Evolutionary conservation across 1,284 basidiomycete species (phyloP), one percentile per base, ranked within the genome.

Genomic region (Ceratobasidium sp.): DNA sequence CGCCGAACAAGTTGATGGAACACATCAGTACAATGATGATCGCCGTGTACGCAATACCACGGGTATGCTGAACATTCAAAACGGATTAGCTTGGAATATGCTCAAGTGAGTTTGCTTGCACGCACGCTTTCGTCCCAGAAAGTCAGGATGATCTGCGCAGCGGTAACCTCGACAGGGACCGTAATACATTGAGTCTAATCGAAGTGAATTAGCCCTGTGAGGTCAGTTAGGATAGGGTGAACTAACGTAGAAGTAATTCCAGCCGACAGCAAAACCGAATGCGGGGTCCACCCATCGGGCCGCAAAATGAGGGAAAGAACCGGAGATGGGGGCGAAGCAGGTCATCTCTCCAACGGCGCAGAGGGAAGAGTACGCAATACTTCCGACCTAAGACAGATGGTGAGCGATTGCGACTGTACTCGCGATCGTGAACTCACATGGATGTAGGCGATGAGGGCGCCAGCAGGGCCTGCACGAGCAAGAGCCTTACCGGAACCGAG

Each of bases 221-320:
- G n/a, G 16, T 56, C 54, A 3, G 42, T 16, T 16, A 3, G 21
- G 21, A 50, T 6, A 6, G 14, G 21, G 14, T 21, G 21, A 7
- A 30, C 53, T 68, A 27, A 67, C 69, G 74, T 83, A 82, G 70
- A 80, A 81, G 73, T 82, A 82, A 68, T 81, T 82, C 72, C 67
- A 75, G 72, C 78, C 77, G 21, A 78, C 80, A 3, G 88, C 87
- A 74, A 90, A 90, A 44, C 89, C 89, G 59, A 88, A 79, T 2
- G 89, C 85, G 54, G 89, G 89, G 75, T 91, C 89, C 25, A 89
- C 83, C 86, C 87, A 89, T 67, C 87, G 83, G 46, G 85, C 82
- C 68, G 86, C 41, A 74, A 83, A 89, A 75, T 88, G 86, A 23
- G 87, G 84, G 75, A 90, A 87, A 0, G 87, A 85, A n/a, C 88